A percentile compares a stretch with the other conserved stretches of the same genome.
These are phyloP conservation scores for Croton setiger DNA, from an alignment of 441 rosid genomes.

Conservation along the genomic window DNA sequence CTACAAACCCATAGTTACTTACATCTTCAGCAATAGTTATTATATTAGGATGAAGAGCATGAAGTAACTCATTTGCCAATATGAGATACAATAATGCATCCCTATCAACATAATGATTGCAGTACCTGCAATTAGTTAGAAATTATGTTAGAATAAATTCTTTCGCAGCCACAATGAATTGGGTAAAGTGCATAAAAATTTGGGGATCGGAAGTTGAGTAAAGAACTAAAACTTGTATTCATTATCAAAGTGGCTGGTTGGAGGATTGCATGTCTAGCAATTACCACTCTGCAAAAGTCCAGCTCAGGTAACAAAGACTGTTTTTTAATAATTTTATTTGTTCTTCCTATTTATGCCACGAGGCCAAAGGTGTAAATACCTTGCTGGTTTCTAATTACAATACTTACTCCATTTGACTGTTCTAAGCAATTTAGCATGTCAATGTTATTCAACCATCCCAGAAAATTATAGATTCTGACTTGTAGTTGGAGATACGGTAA, in stretches of 20 bases:
- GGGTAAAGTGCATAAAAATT: not conserved
- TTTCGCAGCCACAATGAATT: not conserved
- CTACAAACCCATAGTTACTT: constrained; percentile 32
- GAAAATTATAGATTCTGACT: not conserved
- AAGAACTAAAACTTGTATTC: constrained; percentile 2
- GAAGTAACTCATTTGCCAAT: constrained; percentile 91
- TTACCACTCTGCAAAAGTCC: not conserved
- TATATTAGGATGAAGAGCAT: constrained; percentile 76
- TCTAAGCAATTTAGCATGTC: not conserved
- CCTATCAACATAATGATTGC: constrained; percentile 88
- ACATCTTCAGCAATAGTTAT: constrained; percentile 97
- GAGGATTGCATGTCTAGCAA: too few species aligned
- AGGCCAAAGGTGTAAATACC: not conserved
- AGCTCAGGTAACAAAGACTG: not conserved
- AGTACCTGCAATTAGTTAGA: constrained; percentile 59
- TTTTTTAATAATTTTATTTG: not conserved
- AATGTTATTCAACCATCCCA: not conserved
- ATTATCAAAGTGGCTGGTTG: not conserved
- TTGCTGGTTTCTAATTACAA: not conserved
- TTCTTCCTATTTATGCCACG: not conserved
- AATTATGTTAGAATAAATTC: constrained; percentile 22
- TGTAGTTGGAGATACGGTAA: not conserved
- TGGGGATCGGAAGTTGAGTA: not conserved
- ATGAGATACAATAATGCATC: constrained; percentile 90
- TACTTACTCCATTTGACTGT: not conserved